These are phyloP conservation scores for Monilinia fructicola DNA, from an alignment of 2,329 filamentous ascomycete species.

Conservation along the genomic window DNA sequence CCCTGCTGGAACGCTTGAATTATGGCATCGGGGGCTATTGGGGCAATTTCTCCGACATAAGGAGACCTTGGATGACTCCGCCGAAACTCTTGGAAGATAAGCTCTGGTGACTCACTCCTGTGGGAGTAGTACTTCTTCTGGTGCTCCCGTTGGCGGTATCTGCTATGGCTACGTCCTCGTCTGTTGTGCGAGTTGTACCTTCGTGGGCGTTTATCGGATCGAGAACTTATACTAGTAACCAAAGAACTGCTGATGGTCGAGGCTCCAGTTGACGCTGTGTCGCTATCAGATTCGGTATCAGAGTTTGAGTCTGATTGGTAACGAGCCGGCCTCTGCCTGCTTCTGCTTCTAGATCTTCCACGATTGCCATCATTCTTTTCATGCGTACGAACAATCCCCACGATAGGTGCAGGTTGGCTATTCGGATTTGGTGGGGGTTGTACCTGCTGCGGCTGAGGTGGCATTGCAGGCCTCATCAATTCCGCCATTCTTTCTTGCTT, in stretches of 20 bases:
- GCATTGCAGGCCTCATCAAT: constrained; percentile 25
- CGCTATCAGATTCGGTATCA: constrained; percentile 24
- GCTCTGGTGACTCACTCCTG: constrained; percentile 30
- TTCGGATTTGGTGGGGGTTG: constrained; percentile 16
- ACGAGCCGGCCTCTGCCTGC: neutral
- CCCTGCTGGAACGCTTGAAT: constrained; percentile 34
- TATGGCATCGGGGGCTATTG: constrained; percentile 31
- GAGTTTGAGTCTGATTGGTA: constrained; percentile 25
- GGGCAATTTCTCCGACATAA: constrained; percentile 23
- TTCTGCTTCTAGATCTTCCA: constrained; percentile 4
- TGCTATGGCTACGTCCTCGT: constrained; percentile 31
- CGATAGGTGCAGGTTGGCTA: constrained; percentile 1
- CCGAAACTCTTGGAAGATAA: constrained; percentile 12
- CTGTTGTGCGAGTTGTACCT: constrained; percentile 14
- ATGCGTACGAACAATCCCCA: neutral
- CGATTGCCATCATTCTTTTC: neutral
- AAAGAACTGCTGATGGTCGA: constrained; percentile 24
- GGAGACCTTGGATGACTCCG: constrained; percentile 9
- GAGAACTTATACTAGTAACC: constrained; percentile 29
- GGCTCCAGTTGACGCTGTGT: constrained; percentile 22
- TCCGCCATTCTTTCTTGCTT: constrained; percentile 25
- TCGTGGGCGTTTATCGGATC: constrained; percentile 24
- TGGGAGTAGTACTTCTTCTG: constrained; percentile 28
- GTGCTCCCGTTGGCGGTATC: constrained; percentile 28
- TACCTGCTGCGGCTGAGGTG: constrained; percentile 16